Evolutionary conservation across 2,329 filamentous ascomycete species (phyloP), one percentile per base, ranked within the genome.

Genomic region (Fusarium sublunatum): DNA sequence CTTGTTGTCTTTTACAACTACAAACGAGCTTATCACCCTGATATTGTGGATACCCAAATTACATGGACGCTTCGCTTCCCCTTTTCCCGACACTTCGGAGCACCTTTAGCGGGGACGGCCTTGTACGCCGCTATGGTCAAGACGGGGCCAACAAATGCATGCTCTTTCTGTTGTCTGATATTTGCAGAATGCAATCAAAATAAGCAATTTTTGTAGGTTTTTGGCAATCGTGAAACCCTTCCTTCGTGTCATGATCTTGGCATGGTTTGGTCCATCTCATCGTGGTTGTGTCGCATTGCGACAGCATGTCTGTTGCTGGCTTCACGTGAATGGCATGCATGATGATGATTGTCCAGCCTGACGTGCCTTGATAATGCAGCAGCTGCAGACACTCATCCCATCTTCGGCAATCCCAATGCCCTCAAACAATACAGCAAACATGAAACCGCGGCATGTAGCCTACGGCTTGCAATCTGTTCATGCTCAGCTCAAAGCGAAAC

Each of bases 1-100:
- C 32, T 40, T 49, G 43, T 39, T 48, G 44, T 45, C 48, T 41
- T 47, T 53, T 55, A 41, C 58, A 64, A 55, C 48, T 48, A 32
- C 56, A 59, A 52, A 54, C 47, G 46, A 51, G 57, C 42, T 53
- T 38, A 65, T 68, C 66, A 67, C 69, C 65, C 69, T 58, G 63
- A 69, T 59, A 47, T 46, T 70, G 67, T 70, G 68, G 67, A 63
- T 65, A 45, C 59, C 43, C 65, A 69, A 70, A 70, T 70, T 70
- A 67, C 65, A 63, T 32, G 51, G 49, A 35, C 26, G 47, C 38
- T 51, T 55, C 41, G 41, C 53, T 19, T 51, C 36, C 67, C 68
- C 67, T 59, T 70, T 70, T 69, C 45, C 65, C 53, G 40, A 52
- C 53, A 60, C 62, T 48, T 54, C 49, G 57, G 48, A 40, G 63